A percentile compares a stretch with the other conserved stretches of the same genome.
phyloP scores from a whole-genome alignment of 768 basidiomycete species.

The Termitomyces sp. region DNA sequence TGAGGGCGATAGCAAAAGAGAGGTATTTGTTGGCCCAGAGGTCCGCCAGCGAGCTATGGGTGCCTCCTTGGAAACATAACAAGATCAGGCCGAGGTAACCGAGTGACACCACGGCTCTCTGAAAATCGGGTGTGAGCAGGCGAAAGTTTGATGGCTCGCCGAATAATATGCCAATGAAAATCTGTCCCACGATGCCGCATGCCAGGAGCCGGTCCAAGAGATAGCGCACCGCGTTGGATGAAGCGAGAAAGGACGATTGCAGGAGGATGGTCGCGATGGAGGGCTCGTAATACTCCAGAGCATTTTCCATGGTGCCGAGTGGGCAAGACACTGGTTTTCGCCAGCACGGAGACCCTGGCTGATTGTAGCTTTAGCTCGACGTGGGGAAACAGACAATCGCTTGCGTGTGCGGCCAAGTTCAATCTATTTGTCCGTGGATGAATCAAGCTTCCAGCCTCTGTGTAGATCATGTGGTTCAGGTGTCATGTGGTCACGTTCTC shows the following conservation, averaged over 20 bases:
- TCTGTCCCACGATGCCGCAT: not conserved
- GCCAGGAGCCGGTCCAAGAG: not conserved
- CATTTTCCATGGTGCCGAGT: not conserved
- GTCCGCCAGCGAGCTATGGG: not conserved
- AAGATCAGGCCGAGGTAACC: not conserved
- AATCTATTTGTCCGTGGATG: too few species aligned
- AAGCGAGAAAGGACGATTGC: not conserved
- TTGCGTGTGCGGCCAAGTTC: too few species aligned
- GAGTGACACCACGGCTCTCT: not conserved
- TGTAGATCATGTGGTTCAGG: too few species aligned
- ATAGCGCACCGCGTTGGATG: not conserved
- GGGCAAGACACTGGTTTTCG: too few species aligned
- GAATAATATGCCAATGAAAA: not conserved
- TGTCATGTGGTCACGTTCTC: too few species aligned
- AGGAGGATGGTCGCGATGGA: not conserved
- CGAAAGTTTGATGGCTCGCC: not conserved
- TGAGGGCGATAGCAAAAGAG: not conserved
- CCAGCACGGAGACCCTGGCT: too few species aligned
- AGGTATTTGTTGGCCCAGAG: not conserved
- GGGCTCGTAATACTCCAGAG: not conserved
- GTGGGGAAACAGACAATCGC: too few species aligned
- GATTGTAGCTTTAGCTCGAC: too few species aligned
- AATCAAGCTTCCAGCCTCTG: too few species aligned
- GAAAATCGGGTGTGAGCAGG: not conserved
- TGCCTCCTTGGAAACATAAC: not conserved